Conservation (phyloP, 2,329 filamentous ascomycete genomes). For the Furcasterigmium sp. region DNA sequence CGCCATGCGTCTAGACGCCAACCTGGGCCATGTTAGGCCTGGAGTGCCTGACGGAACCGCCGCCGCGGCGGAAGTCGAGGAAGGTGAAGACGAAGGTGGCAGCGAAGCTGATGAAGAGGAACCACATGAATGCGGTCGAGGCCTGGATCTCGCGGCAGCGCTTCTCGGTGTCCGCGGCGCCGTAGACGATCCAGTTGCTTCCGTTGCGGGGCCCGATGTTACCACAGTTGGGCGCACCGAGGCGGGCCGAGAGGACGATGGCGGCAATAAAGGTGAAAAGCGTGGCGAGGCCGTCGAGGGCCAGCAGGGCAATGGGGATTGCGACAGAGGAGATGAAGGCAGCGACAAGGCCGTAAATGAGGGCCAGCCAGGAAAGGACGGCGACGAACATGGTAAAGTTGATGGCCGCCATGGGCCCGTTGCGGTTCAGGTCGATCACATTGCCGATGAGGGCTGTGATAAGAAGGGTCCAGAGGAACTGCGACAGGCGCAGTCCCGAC, state of each 20-base stretch:
- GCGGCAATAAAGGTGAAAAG: constrained; percentile 68
- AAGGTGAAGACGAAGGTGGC: constrained; percentile 52
- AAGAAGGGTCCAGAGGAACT: constrained; percentile 48
- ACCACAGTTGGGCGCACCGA: constrained; percentile 64
- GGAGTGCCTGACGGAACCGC: constrained; percentile 35
- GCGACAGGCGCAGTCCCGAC: constrained; percentile 39
- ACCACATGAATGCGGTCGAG: constrained; percentile 72
- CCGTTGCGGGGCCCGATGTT: constrained; percentile 26
- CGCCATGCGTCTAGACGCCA: constrained; percentile 29
- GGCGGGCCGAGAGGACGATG: constrained; percentile 65
- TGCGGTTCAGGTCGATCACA: constrained; percentile 45
- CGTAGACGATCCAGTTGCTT: constrained; percentile 55
- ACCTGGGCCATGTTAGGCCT: constrained; percentile 54
- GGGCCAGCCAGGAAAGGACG: constrained; percentile 58
- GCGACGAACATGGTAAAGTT: constrained; percentile 68
- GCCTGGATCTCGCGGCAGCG: constrained; percentile 74
- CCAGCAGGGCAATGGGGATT: constrained; percentile 46
- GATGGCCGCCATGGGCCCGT: constrained; percentile 42
- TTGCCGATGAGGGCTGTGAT: constrained; percentile 54
- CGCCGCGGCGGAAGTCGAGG: constrained; percentile 44
- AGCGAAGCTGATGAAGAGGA: constrained; percentile 61
- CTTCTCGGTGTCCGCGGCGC: constrained; percentile 52
- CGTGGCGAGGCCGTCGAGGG: constrained; percentile 52
- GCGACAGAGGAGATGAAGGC: constrained; percentile 47
- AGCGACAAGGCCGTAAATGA: constrained; percentile 56